Percentiles rank a stretch among this genome's conserved stretches.
Conservation (phyloP, 2,329 filamentous ascomycete genomes). For the Talaromyces sp. region DNA sequence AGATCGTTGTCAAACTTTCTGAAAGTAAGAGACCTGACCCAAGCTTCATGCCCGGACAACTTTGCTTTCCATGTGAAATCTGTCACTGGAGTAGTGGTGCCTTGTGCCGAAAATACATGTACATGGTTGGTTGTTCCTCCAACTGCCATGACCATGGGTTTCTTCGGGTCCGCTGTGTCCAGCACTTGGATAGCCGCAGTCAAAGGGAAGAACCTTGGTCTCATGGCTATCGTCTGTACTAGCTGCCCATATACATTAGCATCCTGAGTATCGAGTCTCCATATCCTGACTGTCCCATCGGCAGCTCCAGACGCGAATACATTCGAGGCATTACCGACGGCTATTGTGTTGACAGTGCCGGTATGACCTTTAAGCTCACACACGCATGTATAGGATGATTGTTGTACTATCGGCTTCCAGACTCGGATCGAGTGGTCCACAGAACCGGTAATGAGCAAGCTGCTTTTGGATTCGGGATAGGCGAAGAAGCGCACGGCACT, state of each 20-base stretch:
- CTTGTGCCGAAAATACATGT: conserved; percentile 67
- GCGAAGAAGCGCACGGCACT: conserved; percentile 79
- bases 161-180: conserved; percentile 46
- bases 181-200: conserved; percentile 66
- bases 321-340: conserved; percentile 43
- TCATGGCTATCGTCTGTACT: conserved; percentile 66
- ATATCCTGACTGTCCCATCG: conserved; percentile 61
- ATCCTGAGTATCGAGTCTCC: conserved; percentile 55
- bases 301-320: conserved; percentile 59
- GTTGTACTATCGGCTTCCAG: conserved; percentile 43
- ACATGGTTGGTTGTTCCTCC: conserved; percentile 80
- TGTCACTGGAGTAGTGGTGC: conserved; percentile 28
- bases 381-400: conserved; percentile 38
- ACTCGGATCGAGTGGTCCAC: conserved; percentile 74
- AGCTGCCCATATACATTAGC: conserved; percentile 40
- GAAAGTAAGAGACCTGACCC: conserved; percentile 85
- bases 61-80: conserved; percentile 71
- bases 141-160: conserved; percentile 65
- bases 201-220: conserved; percentile 77
- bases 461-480: conserved; percentile 42
- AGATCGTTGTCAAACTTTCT: conserved; percentile 64
- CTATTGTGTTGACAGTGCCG: conserved; percentile 67
- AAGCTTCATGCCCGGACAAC: conserved; percentile 86
- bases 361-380: conserved; percentile 62
- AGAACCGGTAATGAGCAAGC: conserved; percentile 71